Percentiles rank a stretch among this genome's conserved stretches.
Evolutionary conservation across 2,329 filamentous ascomycete genomes (phyloP).

Genomic region (Fusarium caatingaense): DNA sequence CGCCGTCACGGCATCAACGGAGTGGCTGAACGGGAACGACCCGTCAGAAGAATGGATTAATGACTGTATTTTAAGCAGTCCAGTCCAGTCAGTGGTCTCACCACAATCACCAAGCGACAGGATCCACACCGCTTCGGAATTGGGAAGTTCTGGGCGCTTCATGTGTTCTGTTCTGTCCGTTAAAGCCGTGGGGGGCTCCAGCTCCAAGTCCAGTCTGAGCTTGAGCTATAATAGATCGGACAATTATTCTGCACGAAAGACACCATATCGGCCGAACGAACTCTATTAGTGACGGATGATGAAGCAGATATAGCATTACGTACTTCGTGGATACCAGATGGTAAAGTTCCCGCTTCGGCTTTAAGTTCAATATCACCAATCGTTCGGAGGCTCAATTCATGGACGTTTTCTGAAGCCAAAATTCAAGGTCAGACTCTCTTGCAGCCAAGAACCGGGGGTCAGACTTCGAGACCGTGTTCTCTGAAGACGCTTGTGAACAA

Average conservation of each 20-base stretch:
- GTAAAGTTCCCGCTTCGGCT: not conserved
- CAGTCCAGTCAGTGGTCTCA: not conserved
- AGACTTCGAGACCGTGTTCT: conserved; percentile 33
- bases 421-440: conserved; percentile 25
- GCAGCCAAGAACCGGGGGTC: conserved; percentile 28
- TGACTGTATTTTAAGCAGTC: conserved; percentile 1
- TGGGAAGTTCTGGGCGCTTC: not conserved
- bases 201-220: not conserved
- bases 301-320: conserved; percentile 2
- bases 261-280: conserved; percentile 14
- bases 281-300: conserved; percentile 4
- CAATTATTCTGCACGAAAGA: conserved; percentile 1
- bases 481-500: conserved; percentile 22
- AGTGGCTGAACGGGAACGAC: conserved; percentile 31
- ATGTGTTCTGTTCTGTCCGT: not conserved
- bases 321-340: not conserved
- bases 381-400: not conserved
- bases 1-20: conserved; percentile 32
- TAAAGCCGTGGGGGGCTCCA: conserved; percentile 12
- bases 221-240: not conserved
- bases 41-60: conserved; percentile 3
- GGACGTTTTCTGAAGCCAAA: conserved; percentile 16
- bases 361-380: not conserved
- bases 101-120: not conserved
- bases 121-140: conserved; percentile 31